phyloP scores from a whole-genome alignment of 164 flowering plant species.

The Stephania cephalantha region DNA sequence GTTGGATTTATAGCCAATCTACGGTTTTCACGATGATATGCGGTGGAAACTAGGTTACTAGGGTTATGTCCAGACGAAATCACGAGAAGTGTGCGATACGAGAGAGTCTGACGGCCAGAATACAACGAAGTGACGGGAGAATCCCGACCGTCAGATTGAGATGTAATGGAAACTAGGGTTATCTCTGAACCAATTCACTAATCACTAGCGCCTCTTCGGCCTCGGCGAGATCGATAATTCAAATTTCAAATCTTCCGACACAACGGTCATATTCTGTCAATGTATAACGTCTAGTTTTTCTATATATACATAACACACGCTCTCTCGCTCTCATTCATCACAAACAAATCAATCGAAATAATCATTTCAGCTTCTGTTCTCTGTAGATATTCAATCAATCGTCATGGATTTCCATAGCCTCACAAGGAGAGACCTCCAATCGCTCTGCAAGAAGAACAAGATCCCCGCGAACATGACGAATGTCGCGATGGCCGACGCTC shows the following conservation, averaged over 20 bases:
- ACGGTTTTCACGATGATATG: too few species aligned
- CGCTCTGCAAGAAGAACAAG: constrained; percentile 85
- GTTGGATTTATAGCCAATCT: neutral
- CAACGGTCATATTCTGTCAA: neutral
- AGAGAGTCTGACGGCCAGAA: too few species aligned
- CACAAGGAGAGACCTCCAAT: constrained; percentile 74
- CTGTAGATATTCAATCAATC: neutral
- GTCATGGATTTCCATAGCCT: constrained; percentile 76
- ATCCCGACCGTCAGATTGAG: neutral
- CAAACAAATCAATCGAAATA: too few species aligned
- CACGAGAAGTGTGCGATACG: too few species aligned
- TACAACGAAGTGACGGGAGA: neutral
- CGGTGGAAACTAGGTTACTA: too few species aligned
- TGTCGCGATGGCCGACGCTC: constrained; percentile 94
- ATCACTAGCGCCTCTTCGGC: neutral
- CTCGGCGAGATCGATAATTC: neutral
- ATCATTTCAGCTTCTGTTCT: too few species aligned
- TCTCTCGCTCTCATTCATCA: too few species aligned
- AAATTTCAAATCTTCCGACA: neutral
- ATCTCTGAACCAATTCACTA: neutral
- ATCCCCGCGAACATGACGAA: constrained; percentile 89
- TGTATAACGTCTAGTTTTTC: neutral
- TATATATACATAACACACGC: neutral
- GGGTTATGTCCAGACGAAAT: too few species aligned
- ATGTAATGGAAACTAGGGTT: neutral